Conservation (phyloP, 495 filamentous ascomycete genomes). For the Xylaria sp. region DNA sequence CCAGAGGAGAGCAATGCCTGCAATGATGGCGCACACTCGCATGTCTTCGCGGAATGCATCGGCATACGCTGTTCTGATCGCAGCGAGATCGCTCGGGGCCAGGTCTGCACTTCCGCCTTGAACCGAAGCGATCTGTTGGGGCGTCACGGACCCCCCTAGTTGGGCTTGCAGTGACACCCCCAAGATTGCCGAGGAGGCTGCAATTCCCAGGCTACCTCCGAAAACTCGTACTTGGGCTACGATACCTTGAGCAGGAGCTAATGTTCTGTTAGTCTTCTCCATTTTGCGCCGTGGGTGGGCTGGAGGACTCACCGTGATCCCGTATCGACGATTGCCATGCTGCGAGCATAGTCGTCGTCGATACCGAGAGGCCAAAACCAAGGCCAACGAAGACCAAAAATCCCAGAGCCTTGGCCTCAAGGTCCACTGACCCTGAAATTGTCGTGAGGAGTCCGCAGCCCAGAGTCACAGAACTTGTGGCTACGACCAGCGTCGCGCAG, state of each 20-base stretch:
- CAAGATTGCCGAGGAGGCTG: conserved; percentile 55
- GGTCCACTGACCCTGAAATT: conserved; percentile 33
- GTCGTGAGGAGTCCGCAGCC: conserved; percentile 50
- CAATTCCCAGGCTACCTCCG: conserved; percentile 61
- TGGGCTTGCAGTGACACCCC: conserved; percentile 36
- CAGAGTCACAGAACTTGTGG: conserved; percentile 44
- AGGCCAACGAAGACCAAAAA: conserved; percentile 55
- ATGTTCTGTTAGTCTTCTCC: conserved; percentile 16
- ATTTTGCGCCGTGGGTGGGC: not conserved
- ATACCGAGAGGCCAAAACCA: conserved; percentile 52
- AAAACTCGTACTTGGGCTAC: conserved; percentile 59
- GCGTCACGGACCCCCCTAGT: conserved; percentile 30
- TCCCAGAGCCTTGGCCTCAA: conserved; percentile 50
- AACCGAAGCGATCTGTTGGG: conserved; percentile 35
- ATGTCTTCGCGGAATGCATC: conserved; percentile 49
- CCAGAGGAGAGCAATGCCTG: conserved; percentile 40
- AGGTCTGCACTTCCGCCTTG: conserved; percentile 21
- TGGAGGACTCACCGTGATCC: conserved; percentile 47
- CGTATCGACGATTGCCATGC: conserved; percentile 40
- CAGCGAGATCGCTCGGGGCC: conserved; percentile 27
- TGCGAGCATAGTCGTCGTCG: conserved; percentile 47
- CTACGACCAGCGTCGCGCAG: conserved; percentile 46
- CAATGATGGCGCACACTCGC: conserved; percentile 45
- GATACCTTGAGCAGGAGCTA: conserved; percentile 59
- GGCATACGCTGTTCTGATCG: conserved; percentile 42